Evolutionary conservation across 148 eudicot species (phyloP).

Genomic region (Cornus kousa): DNA sequence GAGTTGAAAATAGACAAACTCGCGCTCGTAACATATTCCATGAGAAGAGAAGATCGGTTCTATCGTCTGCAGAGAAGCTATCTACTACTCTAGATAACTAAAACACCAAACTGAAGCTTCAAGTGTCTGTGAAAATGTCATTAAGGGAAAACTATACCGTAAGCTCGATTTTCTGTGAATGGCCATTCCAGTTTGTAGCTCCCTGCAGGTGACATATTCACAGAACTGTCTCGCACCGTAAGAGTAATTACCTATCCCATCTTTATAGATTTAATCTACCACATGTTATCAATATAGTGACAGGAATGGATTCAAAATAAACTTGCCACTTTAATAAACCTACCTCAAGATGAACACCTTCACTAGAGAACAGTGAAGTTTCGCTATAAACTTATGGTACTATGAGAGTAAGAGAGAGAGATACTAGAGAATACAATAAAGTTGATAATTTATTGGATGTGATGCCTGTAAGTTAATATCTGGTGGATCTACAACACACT

Average conservation of each 20-base stretch:
- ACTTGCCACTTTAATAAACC: background rate
- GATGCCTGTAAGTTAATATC: background rate
- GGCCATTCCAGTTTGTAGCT: too few species aligned
- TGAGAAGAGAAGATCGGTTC: background rate
- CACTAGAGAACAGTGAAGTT: background rate
- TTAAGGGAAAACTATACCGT: background rate
- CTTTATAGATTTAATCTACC: background rate
- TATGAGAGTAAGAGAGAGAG: background rate
- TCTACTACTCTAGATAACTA: too few species aligned
- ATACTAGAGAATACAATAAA: background rate
- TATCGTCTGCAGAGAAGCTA: too few species aligned
- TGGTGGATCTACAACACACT: constrained; percentile 4
- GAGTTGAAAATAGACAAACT: too few species aligned
- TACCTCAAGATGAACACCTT: background rate
- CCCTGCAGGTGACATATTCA: background rate
- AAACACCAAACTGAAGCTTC: background rate
- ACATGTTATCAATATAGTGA: background rate
- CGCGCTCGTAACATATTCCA: too few species aligned
- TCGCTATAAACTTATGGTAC: background rate
- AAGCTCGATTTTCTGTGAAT: background rate
- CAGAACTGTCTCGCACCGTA: background rate
- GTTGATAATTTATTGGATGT: background rate
- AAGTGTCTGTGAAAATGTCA: background rate
- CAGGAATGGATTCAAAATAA: background rate
- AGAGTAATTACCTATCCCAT: background rate